Evolutionary conservation across 129 eudicot genomes (phyloP), one percentile per base, ranked within the genome.

Genomic region (Helichrysum umbraculigerum): DNA sequence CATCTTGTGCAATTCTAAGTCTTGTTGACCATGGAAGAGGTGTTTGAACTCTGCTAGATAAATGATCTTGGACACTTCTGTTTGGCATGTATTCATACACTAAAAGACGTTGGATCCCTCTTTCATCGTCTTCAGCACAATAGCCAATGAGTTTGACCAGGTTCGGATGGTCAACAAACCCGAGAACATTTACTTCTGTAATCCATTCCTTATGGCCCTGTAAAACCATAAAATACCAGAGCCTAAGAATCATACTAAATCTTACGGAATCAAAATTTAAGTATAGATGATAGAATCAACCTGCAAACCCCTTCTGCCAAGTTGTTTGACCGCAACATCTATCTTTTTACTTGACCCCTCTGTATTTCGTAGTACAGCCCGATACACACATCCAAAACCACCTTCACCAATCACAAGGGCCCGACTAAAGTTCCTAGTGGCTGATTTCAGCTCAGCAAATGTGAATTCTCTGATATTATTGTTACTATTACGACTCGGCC

Each of bases 131-230:
- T 70, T 91, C 93, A 7, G 93, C 93, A 68, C 96, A 86, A 74
- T 86, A 88, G 17, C 96, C 96, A 21, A 86, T 42, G 15, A 91
- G 88, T 77, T 88, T 91, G 44, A 88, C 96, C 34, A 91, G 83
- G 77, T 91, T 91, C 16, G 85, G 89, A 60, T 91, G 96, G 56
- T 86, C 88, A 47, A 88, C 93, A 11, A 88, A 66, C 62, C 96
- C 96, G n/a, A 91, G 91, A 20, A 91, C 86, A 47, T 91, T 88
- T 54, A 91, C 96, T 88, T 91, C 96, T 11, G 93, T 91, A 41
- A 91, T 84, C 96, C 96, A 91, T 67, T 91, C 96, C 82, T 91
- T 91, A 78, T 91, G 96, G 61, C 96, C 96, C 96, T 90, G 68
- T 33, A 32, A 65, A 73, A 61, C 59, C 33, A 10, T 5, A 52